These are phyloP conservation scores for Rhexocercosporidium sp. DNA, from an alignment of 2,329 filamentous ascomycete genomes.

Conservation along the genomic window DNA sequence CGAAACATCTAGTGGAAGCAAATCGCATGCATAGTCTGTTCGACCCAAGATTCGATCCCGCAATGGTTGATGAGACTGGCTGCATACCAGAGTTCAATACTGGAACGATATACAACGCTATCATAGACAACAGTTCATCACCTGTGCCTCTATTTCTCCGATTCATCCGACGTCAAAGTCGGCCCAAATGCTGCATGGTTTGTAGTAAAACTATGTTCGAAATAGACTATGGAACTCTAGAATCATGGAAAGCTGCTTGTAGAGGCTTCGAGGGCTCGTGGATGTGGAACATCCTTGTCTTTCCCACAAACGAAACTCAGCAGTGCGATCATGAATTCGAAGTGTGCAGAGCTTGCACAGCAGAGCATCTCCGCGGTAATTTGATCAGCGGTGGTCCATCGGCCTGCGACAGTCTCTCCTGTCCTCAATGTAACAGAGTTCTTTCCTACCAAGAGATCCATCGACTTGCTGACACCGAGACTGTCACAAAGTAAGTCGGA, in stretches of 20 bases:
- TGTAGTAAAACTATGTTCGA: constrained; percentile 25
- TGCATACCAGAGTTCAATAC: constrained; percentile 25
- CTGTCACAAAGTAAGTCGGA: constrained; percentile 11
- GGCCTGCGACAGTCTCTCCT: constrained; percentile 19
- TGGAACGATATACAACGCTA: constrained; percentile 11
- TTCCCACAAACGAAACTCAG: constrained; percentile 22
- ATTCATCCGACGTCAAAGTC: constrained; percentile 17
- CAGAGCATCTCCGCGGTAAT: constrained; percentile 13
- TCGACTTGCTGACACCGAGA: constrained; percentile 19
- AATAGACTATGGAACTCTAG: constrained; percentile 18
- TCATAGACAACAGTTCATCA: constrained; percentile 12
- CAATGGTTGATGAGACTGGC: constrained; percentile 19
- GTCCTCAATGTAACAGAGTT: constrained; percentile 20
- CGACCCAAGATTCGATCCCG: constrained; percentile 20
- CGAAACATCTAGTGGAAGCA: constrained; percentile 6
- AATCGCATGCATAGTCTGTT: constrained; percentile 22
- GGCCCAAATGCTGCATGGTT: constrained; percentile 13
- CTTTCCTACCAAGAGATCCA: constrained; percentile 20
- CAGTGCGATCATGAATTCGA: constrained; percentile 25
- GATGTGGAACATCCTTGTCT: constrained; percentile 25
- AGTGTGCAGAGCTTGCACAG: constrained; percentile 21
- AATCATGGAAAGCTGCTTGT: constrained; percentile 16
- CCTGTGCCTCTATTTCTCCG: constrained; percentile 19
- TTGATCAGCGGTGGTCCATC: constrained; percentile 19
- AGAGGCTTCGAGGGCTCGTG: constrained; percentile 16